Conservation (phyloP, 179 eudicot genomes). For the Silene coronaria region DNA sequence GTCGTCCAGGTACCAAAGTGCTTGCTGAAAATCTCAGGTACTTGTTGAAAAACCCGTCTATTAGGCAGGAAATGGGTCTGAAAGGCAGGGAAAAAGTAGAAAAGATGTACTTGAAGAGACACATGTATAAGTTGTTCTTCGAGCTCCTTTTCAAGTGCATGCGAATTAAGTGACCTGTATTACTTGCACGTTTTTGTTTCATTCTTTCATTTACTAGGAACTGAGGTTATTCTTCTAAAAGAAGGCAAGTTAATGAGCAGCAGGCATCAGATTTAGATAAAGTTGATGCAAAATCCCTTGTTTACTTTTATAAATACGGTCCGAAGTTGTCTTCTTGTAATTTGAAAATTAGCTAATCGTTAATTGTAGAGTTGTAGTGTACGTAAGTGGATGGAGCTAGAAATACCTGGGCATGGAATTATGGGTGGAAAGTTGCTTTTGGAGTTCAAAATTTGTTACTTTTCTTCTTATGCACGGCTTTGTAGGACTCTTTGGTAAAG, state of each 20-base stretch:
- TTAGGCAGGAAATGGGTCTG: slow-evolving; percentile 66
- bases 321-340: neutral
- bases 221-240: neutral
- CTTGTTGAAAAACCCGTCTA: slow-evolving; percentile 59
- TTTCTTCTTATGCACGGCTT: neutral
- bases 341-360: neutral
- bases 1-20: slow-evolving; percentile 58
- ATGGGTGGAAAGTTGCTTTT: neutral
- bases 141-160: slow-evolving; percentile 78
- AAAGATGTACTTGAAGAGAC: slow-evolving; percentile 80
- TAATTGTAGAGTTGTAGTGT: neutral
- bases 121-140: slow-evolving; percentile 72
- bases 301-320: neutral
- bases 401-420: neutral
- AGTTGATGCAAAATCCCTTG: neutral
- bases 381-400: neutral
- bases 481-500: neutral
- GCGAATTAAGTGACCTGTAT: slow-evolving; percentile 36
- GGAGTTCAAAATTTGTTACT: neutral
- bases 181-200: neutral
- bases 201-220: slow-evolving; percentile 13
- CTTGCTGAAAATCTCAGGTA: slow-evolving; percentile 61
- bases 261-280: neutral
- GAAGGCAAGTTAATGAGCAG: neutral
- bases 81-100: slow-evolving; percentile 76